Conservation (phyloP, 2,329 filamentous ascomycete species). For the Colletotrichum tropicale region DNA sequence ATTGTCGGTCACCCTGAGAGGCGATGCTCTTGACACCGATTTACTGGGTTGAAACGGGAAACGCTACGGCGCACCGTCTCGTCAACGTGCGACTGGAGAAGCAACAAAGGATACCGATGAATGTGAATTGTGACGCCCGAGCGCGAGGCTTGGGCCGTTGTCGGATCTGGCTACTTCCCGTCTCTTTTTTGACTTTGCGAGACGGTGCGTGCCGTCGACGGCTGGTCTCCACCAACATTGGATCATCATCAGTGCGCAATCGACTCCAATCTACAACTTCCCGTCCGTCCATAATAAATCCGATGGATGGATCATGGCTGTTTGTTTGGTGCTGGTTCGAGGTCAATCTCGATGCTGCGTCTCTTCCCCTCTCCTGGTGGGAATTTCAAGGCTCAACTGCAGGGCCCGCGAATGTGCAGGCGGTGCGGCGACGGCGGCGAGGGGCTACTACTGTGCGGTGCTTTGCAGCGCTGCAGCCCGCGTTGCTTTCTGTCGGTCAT, state of each 20-base stretch:
- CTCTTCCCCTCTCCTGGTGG: neutral
- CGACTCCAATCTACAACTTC: neutral
- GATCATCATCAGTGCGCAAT: constrained; percentile 9
- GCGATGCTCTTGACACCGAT: neutral
- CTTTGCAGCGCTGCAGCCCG: neutral
- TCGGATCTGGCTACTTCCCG: constrained; percentile 11
- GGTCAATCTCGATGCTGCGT: neutral
- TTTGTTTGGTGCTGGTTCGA: neutral
- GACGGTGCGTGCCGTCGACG: constrained; percentile 19
- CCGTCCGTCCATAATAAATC: neutral
- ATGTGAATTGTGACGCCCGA: neutral
- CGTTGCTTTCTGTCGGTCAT: neutral
- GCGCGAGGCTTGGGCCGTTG: constrained; percentile 8
- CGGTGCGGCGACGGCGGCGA: neutral
- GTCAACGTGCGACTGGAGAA: neutral
- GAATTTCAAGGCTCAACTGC: neutral
- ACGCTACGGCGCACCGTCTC: neutral
- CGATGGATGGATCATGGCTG: neutral
- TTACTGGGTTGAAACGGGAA: neutral
- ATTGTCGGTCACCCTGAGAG: neutral
- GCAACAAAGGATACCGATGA: neutral
- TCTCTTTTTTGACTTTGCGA: constrained; percentile 13
- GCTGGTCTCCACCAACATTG: constrained; percentile 10
- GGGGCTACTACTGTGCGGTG: neutral
- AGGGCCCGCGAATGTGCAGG: neutral